phyloP scores from a whole-genome alignment of 345 rosid species.

The Pistacia atlantica region DNA sequence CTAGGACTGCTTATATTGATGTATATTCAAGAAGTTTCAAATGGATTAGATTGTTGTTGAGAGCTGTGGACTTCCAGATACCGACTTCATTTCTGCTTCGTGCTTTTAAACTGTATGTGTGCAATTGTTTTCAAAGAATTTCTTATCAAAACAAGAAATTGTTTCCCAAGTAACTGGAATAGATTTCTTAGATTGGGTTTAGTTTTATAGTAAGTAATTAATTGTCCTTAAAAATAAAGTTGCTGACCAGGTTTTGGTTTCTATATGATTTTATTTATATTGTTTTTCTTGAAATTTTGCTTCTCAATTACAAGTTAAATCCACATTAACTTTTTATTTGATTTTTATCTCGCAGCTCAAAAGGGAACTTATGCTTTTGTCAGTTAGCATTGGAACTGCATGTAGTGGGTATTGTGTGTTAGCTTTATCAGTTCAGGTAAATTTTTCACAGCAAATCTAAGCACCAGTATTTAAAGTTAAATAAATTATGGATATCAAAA shows the following conservation, averaged over 20 bases:
- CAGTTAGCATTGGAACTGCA: constrained; percentile 76
- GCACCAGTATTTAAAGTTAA: not conserved
- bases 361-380: constrained; percentile 73
- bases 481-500: not conserved
- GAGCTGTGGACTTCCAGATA: not conserved
- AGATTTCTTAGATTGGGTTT: not conserved
- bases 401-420: constrained; percentile 82
- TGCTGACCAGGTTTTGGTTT: not conserved
- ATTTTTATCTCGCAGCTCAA: constrained; percentile 57
- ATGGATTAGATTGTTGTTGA: not conserved
- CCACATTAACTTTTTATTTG: not conserved
- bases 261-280: not conserved
- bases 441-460: constrained; percentile 14
- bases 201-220: not conserved
- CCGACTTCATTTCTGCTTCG: not conserved
- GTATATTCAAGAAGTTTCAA: not conserved
- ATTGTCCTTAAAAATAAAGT: not conserved
- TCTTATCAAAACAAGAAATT: no score
- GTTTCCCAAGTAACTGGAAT: not conserved
- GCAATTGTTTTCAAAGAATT: not conserved
- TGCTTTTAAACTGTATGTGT: not conserved
- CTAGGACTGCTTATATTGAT: not conserved
- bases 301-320: not conserved
- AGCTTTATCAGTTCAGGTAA: constrained; percentile 74
- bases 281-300: not conserved